These are phyloP conservation scores for Pseudozyma pruni DNA, from an alignment of 1,284 basidiomycete species.

Conservation along the genomic window DNA sequence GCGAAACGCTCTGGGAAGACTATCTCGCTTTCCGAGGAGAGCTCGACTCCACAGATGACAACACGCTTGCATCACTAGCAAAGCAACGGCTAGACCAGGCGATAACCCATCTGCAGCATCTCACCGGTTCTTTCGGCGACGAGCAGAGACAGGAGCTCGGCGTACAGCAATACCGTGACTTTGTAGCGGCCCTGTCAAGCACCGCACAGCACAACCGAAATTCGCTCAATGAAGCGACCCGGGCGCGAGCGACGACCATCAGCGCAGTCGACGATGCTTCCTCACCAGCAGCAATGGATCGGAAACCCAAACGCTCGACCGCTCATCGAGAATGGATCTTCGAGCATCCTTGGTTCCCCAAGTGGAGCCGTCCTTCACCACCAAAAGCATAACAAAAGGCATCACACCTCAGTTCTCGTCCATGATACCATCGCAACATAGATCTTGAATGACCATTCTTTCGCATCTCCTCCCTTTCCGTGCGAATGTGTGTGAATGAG, in stretches of 20 bases:
- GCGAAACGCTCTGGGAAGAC: conserved; percentile 34
- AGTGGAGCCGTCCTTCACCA: conserved; percentile 2
- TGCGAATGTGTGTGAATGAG: not conserved
- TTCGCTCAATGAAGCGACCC: not conserved
- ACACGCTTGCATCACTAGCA: not conserved
- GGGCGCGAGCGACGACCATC: not conserved
- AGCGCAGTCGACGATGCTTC: not conserved
- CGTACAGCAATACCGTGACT: conserved; percentile 2
- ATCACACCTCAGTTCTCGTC: not conserved
- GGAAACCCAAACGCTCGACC: no score
- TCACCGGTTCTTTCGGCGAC: conserved; percentile 3
- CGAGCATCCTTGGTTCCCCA: conserved; percentile 42
- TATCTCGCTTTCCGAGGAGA: conserved; percentile 11
- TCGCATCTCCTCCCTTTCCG: no score
- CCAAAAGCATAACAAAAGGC: no score
- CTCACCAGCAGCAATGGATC: not conserved
- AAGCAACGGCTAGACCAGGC: conserved; percentile 14
- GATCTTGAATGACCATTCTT: not conserved
- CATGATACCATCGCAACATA: conserved; percentile 8
- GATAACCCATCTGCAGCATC: conserved; percentile 9
- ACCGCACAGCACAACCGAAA: conserved; percentile 24
- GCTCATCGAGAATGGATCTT: conserved; percentile 2
- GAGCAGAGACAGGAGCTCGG: conserved; percentile 11
- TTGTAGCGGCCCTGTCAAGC: conserved; percentile 12
- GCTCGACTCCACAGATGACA: not conserved